Evolutionary conservation across 1,284 basidiomycete species (phyloP), one percentile per base, ranked within the genome.

Genomic region (Coniophora puteana): DNA sequence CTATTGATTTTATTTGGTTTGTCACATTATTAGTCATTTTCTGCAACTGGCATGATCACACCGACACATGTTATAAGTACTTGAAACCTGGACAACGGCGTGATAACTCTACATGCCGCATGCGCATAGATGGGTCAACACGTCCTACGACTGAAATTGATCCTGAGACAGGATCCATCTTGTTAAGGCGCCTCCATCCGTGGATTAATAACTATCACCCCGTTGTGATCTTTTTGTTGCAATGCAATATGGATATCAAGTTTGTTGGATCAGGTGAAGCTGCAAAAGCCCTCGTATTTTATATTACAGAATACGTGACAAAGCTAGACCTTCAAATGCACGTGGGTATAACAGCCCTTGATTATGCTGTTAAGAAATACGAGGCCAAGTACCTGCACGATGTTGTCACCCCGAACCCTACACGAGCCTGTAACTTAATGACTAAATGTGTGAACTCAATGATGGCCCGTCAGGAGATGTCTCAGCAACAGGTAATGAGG

Each of bases 291-390:
- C 41, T 58, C 5, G 5, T 60, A 0, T 59, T 55, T 31, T 63
- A 63, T 43, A 40, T 59, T 0, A 64, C 58, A 0, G 55, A 62
- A 35, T 63, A 64, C 31, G 57, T 64, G 2, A 60, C 55, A 1
- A 64, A 64, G 35, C 11, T 45, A 0, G 14, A 38, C 2, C 17
- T 56, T 1, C 30, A 45, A 0, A 22, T 47, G 0, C 47, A 58
- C 33, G 40, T 47, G 0, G 51, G 46, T 0, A 14, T 52, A 5
- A 38, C 43, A 2, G 50, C 53, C 0, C 8, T 55, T 1, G 11
- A 25, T 1, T 34, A 41, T 22, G 39, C 41, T n/a, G n/a, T n/a
- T n/a, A n/a, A n/a, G n/a, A n/a, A n/a, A n/a, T n/a, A n/a, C n/a
- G n/a, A n/a, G n/a, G n/a, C n/a, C n/a, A n/a, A n/a, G n/a, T n/a